Evolutionary conservation across 768 basidiomycete species (phyloP).

Genomic region (Pholiota conissans): DNA sequence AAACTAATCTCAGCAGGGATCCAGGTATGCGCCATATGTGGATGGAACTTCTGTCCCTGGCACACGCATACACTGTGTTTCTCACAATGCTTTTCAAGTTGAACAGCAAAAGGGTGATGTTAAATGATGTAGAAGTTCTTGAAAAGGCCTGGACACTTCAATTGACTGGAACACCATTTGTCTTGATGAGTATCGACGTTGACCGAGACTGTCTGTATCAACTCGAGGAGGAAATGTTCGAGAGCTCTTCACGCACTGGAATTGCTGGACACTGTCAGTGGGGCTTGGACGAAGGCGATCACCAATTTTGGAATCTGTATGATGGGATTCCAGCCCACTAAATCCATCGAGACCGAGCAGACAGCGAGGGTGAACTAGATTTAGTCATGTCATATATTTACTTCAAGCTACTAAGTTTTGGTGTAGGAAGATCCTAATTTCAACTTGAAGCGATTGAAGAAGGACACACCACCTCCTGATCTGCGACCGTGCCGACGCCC

Average conservation of each 20-base stretch:
- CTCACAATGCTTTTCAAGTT: constrained; percentile 1
- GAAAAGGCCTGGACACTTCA: constrained; percentile 9
- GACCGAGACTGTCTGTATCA: constrained; percentile 19
- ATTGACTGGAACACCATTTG: background rate
- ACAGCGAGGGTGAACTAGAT: background rate
- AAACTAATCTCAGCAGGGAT: constrained; percentile 12
- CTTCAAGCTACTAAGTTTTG: too few species aligned
- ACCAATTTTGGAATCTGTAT: constrained; percentile 20
- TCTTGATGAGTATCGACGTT: constrained; percentile 18
- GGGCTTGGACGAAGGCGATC: constrained; percentile 20
- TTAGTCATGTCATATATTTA: too few species aligned
- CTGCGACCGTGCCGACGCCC: too few species aligned
- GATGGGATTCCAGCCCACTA: constrained; percentile 7
- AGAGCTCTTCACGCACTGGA: constrained; percentile 12
- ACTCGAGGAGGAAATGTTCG: constrained; percentile 28
- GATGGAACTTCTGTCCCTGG: constrained; percentile 4
- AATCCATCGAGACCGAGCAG: constrained; percentile 5
- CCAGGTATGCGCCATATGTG: background rate
- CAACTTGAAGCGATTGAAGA: too few species aligned
- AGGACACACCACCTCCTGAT: too few species aligned
- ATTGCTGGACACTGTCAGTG: constrained; percentile 17
- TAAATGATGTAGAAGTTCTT: background rate
- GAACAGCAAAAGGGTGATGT: too few species aligned
- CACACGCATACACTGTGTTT: constrained; percentile 12
- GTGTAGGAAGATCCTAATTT: too few species aligned